Evolutionary conservation across 768 basidiomycete genomes (phyloP).

Genomic region (Leccinum arenicola): DNA sequence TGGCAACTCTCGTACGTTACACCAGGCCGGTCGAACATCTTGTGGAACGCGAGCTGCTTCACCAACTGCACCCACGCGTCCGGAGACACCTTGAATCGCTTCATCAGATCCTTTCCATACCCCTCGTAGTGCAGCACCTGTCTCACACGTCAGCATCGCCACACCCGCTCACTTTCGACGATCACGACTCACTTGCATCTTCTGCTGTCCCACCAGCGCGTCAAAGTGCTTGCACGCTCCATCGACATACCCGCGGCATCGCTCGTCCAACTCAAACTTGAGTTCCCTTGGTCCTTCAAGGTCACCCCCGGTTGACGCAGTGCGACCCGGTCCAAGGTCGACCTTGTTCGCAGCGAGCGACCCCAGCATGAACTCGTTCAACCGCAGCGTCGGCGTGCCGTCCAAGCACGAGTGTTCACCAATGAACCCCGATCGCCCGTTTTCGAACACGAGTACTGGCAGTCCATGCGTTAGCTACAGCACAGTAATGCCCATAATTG

Average conservation of each 20-base stretch:
- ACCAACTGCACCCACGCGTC: slow-evolving; percentile 96
- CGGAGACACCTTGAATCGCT: slow-evolving; percentile 78
- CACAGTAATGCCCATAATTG: not conserved
- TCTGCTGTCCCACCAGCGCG: slow-evolving; percentile 71
- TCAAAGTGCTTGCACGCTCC: slow-evolving; percentile 69
- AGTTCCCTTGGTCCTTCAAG: slow-evolving; percentile 67
- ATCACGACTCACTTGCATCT: slow-evolving; percentile 50
- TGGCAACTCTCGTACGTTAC: slow-evolving; percentile 93
- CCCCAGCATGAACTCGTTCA: slow-evolving; percentile 92
- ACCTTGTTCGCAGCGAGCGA: slow-evolving; percentile 70
- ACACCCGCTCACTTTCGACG: not conserved
- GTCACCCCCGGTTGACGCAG: slow-evolving; percentile 31
- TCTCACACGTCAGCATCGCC: slow-evolving; percentile 9
- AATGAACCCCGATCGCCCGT: slow-evolving; percentile 91
- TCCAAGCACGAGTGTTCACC: slow-evolving; percentile 90
- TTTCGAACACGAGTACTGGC: slow-evolving; percentile 89
- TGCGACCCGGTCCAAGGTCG: slow-evolving; percentile 61
- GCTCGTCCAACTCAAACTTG: slow-evolving; percentile 60
- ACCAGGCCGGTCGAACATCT: slow-evolving; percentile 71
- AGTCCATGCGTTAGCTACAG: slow-evolving; percentile 3
- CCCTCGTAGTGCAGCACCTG: slow-evolving; percentile 81
- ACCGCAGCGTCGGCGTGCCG: slow-evolving; percentile 89
- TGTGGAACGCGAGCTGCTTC: slow-evolving; percentile 94
- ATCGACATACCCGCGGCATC: slow-evolving; percentile 50
- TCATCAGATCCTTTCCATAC: slow-evolving; percentile 87